These are phyloP conservation scores for Saccharomycopsis sp. DNA, from an alignment of 805 yeast genomes.

Conservation along the genomic window DNA sequence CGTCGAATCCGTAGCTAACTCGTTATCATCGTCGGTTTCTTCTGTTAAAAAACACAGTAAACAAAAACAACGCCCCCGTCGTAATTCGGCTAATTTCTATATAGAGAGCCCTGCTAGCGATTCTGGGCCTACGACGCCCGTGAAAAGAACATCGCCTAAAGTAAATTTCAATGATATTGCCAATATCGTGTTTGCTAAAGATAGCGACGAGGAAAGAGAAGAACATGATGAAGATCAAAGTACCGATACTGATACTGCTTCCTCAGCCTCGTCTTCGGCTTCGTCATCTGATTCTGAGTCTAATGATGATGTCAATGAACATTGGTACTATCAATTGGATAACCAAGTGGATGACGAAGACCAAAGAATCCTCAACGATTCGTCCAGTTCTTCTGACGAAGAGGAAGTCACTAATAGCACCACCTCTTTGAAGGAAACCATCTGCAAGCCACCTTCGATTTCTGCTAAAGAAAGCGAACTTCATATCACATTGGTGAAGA, in stretches of 20 bases:
- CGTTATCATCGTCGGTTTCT: slow-evolving; percentile 3
- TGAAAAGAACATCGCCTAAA: not conserved
- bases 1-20: not conserved
- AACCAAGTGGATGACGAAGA: slow-evolving; percentile 11
- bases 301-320: slow-evolving; percentile 9
- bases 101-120: slow-evolving; percentile 17
- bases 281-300: not conserved
- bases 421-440: too few relatives aligned
- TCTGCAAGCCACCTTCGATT: not conserved
- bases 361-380: not conserved
- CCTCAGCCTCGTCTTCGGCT: not conserved
- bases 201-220: slow-evolving; percentile 1
- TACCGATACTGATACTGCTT: not conserved
- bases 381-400: slow-evolving; percentile 6
- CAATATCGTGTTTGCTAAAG: slow-evolving; percentile 3
- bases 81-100: slow-evolving; percentile 9
- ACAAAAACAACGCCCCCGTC: not conserved
- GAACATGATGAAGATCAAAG: not conserved
- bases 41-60: not conserved
- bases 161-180: slow-evolving; percentile 2
- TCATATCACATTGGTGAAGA: too few relatives aligned
- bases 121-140: slow-evolving; percentile 11
- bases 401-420: slow-evolving; percentile 2
- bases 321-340: slow-evolving; percentile 19
- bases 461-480: too few relatives aligned